These are phyloP conservation scores for Sporothrix mexicana DNA, from an alignment of 2,329 filamentous ascomycete genomes.

Conservation along the genomic window DNA sequence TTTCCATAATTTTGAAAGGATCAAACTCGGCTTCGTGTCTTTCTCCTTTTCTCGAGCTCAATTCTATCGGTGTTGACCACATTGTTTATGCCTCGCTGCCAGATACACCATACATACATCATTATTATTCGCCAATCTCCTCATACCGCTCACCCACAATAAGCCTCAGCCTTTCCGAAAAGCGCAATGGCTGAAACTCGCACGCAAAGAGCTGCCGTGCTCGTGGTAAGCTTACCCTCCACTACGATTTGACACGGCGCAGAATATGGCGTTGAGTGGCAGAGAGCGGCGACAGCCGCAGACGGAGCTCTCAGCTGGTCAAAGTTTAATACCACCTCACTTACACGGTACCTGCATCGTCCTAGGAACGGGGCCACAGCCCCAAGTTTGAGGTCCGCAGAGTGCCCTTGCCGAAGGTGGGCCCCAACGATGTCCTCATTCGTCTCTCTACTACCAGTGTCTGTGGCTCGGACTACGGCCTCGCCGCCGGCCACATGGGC, in stretches of 20 bases:
- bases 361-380: slow-evolving; percentile 29
- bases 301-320: background rate
- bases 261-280: background rate
- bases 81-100: no score
- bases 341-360: background rate
- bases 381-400: slow-evolving; percentile 39
- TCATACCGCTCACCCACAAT: background rate
- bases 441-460: slow-evolving; percentile 46
- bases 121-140: background rate
- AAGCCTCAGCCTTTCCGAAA: background rate
- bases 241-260: background rate
- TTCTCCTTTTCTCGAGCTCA: no score
- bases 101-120: background rate
- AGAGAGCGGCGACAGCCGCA: background rate
- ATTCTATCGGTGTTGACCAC: no score
- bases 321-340: background rate
- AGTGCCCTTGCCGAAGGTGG: slow-evolving; percentile 41
- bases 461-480: slow-evolving; percentile 49
- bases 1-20: background rate
- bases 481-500: slow-evolving; percentile 49
- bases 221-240: slow-evolving; percentile 32
- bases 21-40: no score
- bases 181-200: background rate
- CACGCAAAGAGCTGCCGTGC: slow-evolving; percentile 34
- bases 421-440: slow-evolving; percentile 46